Conservation (phyloP, 2,329 filamentous ascomycete genomes). For the Colletotrichum salicis region DNA sequence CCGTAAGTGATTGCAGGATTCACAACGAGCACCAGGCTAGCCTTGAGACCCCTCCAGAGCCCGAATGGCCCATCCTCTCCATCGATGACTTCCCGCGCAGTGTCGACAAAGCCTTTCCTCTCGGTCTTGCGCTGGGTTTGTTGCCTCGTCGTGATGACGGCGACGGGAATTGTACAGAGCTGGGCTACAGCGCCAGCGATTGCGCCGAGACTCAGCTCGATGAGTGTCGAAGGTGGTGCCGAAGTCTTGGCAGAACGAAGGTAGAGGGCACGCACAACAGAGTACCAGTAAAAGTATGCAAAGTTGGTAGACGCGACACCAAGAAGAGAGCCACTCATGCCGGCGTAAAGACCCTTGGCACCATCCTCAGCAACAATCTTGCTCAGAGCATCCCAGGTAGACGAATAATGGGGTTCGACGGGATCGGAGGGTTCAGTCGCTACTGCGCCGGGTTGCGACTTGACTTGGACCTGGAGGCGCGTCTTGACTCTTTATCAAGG, state of each 20-base stretch:
- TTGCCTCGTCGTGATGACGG: constrained; percentile 94
- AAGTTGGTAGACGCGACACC: constrained; percentile 98
- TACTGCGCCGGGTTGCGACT: constrained; percentile 60
- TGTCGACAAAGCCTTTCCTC: constrained; percentile 86
- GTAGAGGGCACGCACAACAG: constrained; percentile 85
- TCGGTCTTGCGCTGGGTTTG: constrained; percentile 90
- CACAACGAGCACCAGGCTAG: constrained; percentile 92
- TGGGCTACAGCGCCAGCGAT: constrained; percentile 91
- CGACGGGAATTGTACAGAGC: constrained; percentile 94
- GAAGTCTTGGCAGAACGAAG: constrained; percentile 65
- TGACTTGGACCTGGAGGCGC: constrained; percentile 92
- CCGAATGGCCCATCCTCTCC: constrained; percentile 90
- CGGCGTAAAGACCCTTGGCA: constrained; percentile 83
- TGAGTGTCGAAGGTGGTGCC: constrained; percentile 76
- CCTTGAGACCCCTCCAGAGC: constrained; percentile 94
- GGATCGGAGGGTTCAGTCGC: constrained; percentile 54
- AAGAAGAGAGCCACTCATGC: constrained; percentile 85
- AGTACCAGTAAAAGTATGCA: constrained; percentile 99
- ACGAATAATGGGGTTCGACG: constrained; percentile 80
- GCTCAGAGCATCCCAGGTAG: constrained; percentile 86
- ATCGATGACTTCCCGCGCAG: constrained; percentile 87
- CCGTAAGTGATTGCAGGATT: constrained; percentile 99
- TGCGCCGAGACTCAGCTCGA: constrained; percentile 87
- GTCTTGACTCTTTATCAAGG: constrained; percentile 82
- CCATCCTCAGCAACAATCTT: constrained; percentile 88